These are phyloP conservation scores for Plasmopara viticola DNA, from an alignment of 352 stramenopile genomes.

Conservation along the genomic window DNA sequence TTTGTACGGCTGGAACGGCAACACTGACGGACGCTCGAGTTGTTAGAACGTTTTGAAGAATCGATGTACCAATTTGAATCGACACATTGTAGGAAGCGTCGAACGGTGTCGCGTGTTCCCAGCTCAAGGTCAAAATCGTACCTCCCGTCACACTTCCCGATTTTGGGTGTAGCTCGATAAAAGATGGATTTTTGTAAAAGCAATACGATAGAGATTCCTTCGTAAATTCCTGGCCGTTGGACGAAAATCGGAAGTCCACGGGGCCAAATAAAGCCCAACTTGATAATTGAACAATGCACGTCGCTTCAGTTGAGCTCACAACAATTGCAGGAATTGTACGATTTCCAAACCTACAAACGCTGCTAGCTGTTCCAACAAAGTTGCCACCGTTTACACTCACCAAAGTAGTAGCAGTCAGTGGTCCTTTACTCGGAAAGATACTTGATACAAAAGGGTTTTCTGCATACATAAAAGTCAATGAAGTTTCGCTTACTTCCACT, in stretches of 20 bases:
- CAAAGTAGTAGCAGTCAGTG: constrained; percentile 21
- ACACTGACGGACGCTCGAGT: constrained; percentile 5
- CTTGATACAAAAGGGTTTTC: constrained; percentile 23
- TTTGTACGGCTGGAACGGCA: constrained; percentile 3
- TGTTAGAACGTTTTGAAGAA: constrained; percentile 8
- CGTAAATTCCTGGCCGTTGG: constrained; percentile 32
- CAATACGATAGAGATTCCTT: constrained; percentile 19
- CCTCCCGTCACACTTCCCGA: constrained; percentile 18
- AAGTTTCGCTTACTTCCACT: constrained; percentile 22
- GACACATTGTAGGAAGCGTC: constrained; percentile 8
- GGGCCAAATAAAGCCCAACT: constrained; percentile 11
- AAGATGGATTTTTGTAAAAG: constrained; percentile 24
- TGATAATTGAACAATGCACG: constrained; percentile 24
- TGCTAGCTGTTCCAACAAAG: constrained; percentile 23
- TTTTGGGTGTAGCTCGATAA: constrained; percentile 14
- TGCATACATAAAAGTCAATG: constrained; percentile 23
- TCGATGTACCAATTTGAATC: constrained; percentile 20
- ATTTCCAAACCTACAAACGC: constrained; percentile 26
- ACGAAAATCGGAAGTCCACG: constrained; percentile 24
- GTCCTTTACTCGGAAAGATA: constrained; percentile 26
- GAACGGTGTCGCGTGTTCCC: constrained; percentile 2
- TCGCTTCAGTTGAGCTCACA: constrained; percentile 23
- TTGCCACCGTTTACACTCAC: constrained; percentile 24
- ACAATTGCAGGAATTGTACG: constrained; percentile 26
- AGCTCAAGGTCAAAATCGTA: constrained; percentile 27